Conservation (phyloP, 2,329 filamentous ascomycete genomes). For the Apiospora hydei region DNA sequence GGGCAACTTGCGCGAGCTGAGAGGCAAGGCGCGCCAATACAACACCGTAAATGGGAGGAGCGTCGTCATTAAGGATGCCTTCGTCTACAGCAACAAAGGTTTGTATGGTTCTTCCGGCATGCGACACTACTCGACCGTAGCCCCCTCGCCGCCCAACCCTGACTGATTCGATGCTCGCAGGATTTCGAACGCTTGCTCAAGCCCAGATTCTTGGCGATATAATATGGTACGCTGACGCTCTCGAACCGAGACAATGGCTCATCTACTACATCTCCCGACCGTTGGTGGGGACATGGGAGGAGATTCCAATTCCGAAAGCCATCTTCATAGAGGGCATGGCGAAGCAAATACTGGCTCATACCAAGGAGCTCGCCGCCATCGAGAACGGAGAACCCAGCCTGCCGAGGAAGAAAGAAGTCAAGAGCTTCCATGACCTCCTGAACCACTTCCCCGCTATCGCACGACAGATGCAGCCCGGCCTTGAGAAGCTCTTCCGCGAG, state of each 20-base stretch:
- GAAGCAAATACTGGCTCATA: constrained; percentile 47
- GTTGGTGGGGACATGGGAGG: constrained; percentile 82
- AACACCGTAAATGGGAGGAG: constrained; percentile 91
- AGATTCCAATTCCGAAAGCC: constrained; percentile 74
- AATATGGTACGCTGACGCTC: constrained; percentile 88
- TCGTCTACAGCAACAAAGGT: constrained; percentile 97
- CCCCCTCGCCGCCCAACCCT: neutral
- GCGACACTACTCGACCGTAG: neutral
- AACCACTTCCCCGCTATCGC: constrained; percentile 95
- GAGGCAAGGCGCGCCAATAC: constrained; percentile 93
- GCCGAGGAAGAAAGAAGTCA: constrained; percentile 87
- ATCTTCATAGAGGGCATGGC: constrained; percentile 56
- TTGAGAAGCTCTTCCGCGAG: constrained; percentile 89
- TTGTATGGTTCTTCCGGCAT: constrained; percentile 34
- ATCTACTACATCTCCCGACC: constrained; percentile 95
- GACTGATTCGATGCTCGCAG: neutral
- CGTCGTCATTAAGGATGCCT: constrained; percentile 91
- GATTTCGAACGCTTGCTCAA: constrained; percentile 88
- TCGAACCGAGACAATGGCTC: constrained; percentile 92
- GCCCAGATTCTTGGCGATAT: constrained; percentile 84
- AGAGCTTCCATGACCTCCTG: constrained; percentile 87
- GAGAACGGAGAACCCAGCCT: constrained; percentile 54
- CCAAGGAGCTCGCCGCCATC: constrained; percentile 45
- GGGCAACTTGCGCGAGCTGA: constrained; percentile 80
- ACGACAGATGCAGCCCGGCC: constrained; percentile 90